Percentiles rank a stretch among this genome's conserved stretches.
Evolutionary conservation across 2,329 filamentous ascomycete genomes (phyloP).

Genomic region (Hypoxylon rubiginosum): DNA sequence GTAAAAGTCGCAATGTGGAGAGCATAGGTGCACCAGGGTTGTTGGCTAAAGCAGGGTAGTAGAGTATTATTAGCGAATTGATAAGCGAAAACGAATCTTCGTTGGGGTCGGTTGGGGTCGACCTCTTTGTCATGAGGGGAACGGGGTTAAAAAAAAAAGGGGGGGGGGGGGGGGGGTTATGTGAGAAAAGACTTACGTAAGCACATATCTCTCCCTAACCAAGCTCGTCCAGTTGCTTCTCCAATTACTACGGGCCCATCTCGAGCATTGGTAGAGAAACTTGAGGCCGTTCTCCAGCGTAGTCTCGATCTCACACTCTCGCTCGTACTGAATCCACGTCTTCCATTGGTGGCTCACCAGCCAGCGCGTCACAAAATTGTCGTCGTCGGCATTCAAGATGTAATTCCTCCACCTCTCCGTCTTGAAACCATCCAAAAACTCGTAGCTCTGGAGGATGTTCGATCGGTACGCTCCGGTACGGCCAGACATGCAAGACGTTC

Average conservation of each 20-base stretch:
- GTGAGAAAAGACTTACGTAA: slow-evolving; percentile 75
- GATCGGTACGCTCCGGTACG: slow-evolving; percentile 93
- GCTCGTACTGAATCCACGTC: slow-evolving; percentile 95
- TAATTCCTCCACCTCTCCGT: slow-evolving; percentile 91
- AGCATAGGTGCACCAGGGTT: slow-evolving; percentile 94
- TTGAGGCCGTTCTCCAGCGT: slow-evolving; percentile 90
- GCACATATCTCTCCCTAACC: slow-evolving; percentile 84
- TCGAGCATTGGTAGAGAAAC: slow-evolving; percentile 92
- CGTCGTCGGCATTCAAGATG: slow-evolving; percentile 94
- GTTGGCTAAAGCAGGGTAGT: slow-evolving; percentile 70
- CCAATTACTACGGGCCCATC: slow-evolving; percentile 98
- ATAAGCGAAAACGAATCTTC: slow-evolving; percentile 26
- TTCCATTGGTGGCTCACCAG: slow-evolving; percentile 92
- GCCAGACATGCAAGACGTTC: slow-evolving; percentile 96
- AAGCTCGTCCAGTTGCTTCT: slow-evolving; percentile 95
- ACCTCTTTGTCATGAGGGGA: slow-evolving; percentile 29
- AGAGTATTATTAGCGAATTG: slow-evolving; percentile 31
- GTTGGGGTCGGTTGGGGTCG: slow-evolving; percentile 42
- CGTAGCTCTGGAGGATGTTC: slow-evolving; percentile 85
- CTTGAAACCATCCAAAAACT: slow-evolving; percentile 90
- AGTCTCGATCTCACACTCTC: slow-evolving; percentile 90
- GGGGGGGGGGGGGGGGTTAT: too few species aligned
- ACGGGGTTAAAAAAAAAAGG: slow-evolving; percentile 27
- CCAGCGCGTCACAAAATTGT: slow-evolving; percentile 98
- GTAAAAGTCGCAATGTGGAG: slow-evolving; percentile 94